Percentiles rank a stretch among this genome's conserved stretches.
These are phyloP conservation scores for Acanthamoeba divionensis DNA, from an alignment of 208 protist species.

Conservation along the genomic window DNA sequence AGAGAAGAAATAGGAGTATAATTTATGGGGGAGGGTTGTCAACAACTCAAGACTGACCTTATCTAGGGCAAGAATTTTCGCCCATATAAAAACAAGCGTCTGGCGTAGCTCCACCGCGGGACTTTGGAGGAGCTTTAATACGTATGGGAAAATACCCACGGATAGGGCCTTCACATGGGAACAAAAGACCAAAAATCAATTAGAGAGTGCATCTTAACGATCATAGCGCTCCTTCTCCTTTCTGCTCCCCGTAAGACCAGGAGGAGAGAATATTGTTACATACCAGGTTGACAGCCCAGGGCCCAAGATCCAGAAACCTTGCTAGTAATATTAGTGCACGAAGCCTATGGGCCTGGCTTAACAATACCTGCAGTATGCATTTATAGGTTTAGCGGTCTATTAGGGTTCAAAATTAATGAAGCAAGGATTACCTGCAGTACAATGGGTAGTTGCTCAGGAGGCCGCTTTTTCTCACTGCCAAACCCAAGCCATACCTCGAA, in stretches of 20 bases:
- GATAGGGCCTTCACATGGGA: conserved; percentile 77
- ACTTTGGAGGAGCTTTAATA: conserved; percentile 92
- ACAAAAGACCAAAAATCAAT: no score
- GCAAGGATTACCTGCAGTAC: conserved; percentile 87
- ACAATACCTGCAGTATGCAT: conserved; percentile 79
- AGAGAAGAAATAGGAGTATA: no score
- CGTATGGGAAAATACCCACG: conserved; percentile 97
- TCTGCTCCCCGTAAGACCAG: no score
- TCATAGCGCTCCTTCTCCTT: no score
- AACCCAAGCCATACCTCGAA: conserved; percentile 98
- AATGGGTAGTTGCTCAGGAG: conserved; percentile 95
- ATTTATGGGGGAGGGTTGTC: conserved; percentile 52
- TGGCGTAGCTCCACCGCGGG: conserved; percentile 80
- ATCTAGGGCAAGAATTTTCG: conserved; percentile 84
- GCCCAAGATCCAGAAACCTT: conserved; percentile 94
- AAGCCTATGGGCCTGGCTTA: conserved; percentile 89
- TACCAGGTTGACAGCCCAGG: conserved; percentile 91
- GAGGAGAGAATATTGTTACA: conserved; percentile 42
- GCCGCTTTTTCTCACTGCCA: conserved; percentile 80
- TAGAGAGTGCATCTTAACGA: no score
- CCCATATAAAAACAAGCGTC: conserved; percentile 85
- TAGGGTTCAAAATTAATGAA: not conserved
- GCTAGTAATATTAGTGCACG: conserved; percentile 93
- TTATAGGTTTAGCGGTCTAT: not conserved
- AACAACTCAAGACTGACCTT: conserved; percentile 56